Evolutionary conservation across 176 grass and related monocot species (phyloP).

Genomic region (Hsuehochloa calcarea): DNA sequence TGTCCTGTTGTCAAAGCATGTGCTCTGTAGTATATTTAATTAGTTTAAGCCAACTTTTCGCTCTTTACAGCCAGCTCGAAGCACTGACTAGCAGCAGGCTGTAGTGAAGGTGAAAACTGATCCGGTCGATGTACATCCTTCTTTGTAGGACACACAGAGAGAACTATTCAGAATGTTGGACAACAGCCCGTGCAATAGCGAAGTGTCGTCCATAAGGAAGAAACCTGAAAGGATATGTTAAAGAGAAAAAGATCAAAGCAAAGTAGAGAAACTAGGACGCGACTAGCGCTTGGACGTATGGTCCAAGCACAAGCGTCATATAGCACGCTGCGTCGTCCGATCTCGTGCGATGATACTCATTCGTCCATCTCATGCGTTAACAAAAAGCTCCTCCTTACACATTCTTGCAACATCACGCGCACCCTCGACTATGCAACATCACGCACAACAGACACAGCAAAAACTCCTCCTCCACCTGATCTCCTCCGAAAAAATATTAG

Average conservation of each 20-base stretch:
- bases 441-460: too few species aligned
- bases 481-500: too few species aligned
- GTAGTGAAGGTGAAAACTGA: not conserved
- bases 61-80: slow-evolving; percentile 14
- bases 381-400: too few species aligned
- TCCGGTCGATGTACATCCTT: not conserved
- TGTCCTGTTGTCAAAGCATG: slow-evolving; percentile 38
- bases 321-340: too few species aligned
- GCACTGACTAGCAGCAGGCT: not conserved
- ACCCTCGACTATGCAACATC: too few species aligned
- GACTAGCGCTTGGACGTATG: too few species aligned
- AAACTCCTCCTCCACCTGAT: too few species aligned
- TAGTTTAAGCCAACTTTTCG: slow-evolving; percentile 34
- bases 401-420: too few species aligned
- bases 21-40: slow-evolving; percentile 19
- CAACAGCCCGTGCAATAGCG: slow-evolving; percentile 3
- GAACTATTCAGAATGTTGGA: slow-evolving; percentile 4
- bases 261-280: not conserved
- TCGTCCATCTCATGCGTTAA: too few species aligned
- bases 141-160: not conserved
- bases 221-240: not conserved
- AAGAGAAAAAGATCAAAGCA: not conserved
- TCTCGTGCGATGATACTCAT: too few species aligned
- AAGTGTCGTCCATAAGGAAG: not conserved
- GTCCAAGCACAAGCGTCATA: too few species aligned